Evolutionary conservation across 2,329 filamentous ascomycete genomes (phyloP).

Genomic region (Ascochyta clinopodiicola): DNA sequence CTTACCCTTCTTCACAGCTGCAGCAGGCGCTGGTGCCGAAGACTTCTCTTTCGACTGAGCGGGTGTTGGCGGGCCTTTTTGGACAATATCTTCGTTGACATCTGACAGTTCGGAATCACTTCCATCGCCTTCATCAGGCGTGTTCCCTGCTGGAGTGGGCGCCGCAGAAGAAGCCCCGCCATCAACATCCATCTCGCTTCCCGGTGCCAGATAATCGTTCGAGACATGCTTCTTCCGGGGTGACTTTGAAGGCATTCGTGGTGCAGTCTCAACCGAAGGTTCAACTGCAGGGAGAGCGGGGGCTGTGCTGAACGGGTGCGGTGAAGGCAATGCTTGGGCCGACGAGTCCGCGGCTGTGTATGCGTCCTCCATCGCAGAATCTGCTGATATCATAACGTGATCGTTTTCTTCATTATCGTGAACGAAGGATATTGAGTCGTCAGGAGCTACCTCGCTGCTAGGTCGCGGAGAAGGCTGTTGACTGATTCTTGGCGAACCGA

Average conservation of each 20-base stretch:
- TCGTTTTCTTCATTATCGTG: conserved; percentile 28
- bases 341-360: conserved; percentile 21
- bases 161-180: conserved; percentile 36
- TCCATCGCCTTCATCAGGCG: conserved; percentile 34
- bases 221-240: conserved; percentile 37
- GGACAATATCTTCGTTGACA: conserved; percentile 48
- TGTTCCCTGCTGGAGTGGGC: conserved; percentile 35
- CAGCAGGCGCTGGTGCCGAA: conserved; percentile 21
- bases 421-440: conserved; percentile 32
- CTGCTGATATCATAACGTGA: conserved; percentile 2
- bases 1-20: conserved; percentile 37
- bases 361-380: conserved; percentile 26
- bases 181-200: conserved; percentile 28
- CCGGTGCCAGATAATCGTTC: conserved; percentile 29
- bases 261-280: conserved; percentile 33
- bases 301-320: conserved; percentile 39
- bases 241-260: conserved; percentile 40
- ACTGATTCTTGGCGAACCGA: conserved; percentile 21
- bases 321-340: conserved; percentile 14
- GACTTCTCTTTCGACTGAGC: conserved; percentile 34
- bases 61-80: conserved; percentile 43
- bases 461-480: conserved; percentile 32
- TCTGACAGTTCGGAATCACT: conserved; percentile 48
- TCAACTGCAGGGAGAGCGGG: conserved; percentile 35
- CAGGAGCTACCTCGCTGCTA: conserved; percentile 33